Conservation (phyloP, 2,329 filamentous ascomycete genomes). For the Alternaria triticimaculans region DNA sequence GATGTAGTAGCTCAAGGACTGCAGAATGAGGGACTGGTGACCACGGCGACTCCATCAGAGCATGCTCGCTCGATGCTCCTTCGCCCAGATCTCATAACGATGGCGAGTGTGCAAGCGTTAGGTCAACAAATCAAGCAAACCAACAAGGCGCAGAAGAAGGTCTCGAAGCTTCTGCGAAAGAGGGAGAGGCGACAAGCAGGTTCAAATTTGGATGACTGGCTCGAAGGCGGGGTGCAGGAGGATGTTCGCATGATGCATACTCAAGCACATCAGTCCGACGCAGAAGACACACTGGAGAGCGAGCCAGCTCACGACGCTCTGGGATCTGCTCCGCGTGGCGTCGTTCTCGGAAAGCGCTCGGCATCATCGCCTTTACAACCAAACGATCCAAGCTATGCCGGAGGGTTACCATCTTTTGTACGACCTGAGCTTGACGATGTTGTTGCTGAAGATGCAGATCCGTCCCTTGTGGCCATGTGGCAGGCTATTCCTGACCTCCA, state of each 20-base stretch:
- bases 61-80: not conserved
- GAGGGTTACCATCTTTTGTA: accelerated
- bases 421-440: too few species aligned
- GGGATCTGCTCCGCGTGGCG: not conserved
- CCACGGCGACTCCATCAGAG: not conserved
- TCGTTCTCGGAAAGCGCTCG: not conserved
- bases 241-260: not conserved
- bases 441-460: not conserved
- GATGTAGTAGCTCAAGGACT: too few species aligned
- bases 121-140: not conserved
- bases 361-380: not conserved
- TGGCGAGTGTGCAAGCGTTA: not conserved
- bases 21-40: too few species aligned
- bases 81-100: not conserved
- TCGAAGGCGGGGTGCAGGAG: not conserved
- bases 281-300: not conserved
- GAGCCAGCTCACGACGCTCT: not conserved
- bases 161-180: not conserved
- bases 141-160: not conserved
- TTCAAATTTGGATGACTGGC: not conserved
- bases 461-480: not conserved
- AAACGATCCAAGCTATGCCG: not conserved
- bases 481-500: not conserved
- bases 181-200: not conserved
- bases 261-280: not conserved